These are phyloP conservation scores for Starmerella tilneyi DNA, from an alignment of 805 yeast species.

Conservation along the genomic window DNA sequence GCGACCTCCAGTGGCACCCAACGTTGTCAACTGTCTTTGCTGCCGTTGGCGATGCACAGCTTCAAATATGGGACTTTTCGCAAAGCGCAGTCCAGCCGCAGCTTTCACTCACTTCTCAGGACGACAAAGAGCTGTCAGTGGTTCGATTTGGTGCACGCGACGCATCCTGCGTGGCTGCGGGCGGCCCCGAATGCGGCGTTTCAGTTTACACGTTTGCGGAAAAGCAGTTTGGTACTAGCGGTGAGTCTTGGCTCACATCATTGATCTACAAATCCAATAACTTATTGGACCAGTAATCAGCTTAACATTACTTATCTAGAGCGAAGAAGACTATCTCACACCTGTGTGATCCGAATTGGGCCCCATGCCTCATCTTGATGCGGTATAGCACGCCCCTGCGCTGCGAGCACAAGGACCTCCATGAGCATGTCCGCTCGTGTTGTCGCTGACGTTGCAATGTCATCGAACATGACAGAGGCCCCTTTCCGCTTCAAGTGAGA, in stretches of 20 bases:
- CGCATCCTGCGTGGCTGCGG: slow-evolving; percentile 2
- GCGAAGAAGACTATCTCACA: background rate
- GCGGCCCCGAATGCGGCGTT: background rate
- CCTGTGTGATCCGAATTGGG: slow-evolving; percentile 8
- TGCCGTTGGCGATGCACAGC: slow-evolving; percentile 12
- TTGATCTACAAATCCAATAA: background rate
- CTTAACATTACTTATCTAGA: background rate
- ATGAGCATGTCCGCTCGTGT: slow-evolving; percentile 19
- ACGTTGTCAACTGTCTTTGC: slow-evolving; percentile 13
- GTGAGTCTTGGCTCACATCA: slow-evolving; percentile 7
- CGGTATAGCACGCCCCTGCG: slow-evolving; percentile 12
- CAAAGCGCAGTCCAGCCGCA: slow-evolving; percentile 13
- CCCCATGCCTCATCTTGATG: slow-evolving; percentile 18
- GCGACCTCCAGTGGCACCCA: slow-evolving; percentile 16
- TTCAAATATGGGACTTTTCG: slow-evolving; percentile 18
- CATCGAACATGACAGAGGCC: slow-evolving; percentile 8
- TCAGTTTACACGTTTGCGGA: background rate
- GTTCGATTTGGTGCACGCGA: background rate
- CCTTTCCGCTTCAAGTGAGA: slow-evolving; percentile 7
- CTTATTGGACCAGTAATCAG: background rate
- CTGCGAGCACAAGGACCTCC: slow-evolving; percentile 19
- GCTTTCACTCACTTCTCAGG: background rate
- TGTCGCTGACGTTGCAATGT: slow-evolving; percentile 9
- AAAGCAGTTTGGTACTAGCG: slow-evolving; percentile 5
- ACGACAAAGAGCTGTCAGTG: background rate